phyloP scores from a whole-genome alignment of 495 filamentous ascomycete species.

The Xylaria nigripes region DNA sequence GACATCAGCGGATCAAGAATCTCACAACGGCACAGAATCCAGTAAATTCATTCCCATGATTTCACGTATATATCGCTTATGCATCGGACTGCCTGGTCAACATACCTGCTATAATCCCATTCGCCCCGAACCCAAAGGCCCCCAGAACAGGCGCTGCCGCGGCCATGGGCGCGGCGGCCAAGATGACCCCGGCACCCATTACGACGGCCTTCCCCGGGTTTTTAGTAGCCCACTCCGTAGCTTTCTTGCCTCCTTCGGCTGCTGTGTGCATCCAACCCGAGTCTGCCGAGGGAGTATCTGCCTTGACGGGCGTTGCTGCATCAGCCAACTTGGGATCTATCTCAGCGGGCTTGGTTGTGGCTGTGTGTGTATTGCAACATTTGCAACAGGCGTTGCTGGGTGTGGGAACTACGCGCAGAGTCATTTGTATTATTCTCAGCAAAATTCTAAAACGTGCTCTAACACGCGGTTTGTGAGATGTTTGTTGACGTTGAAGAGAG shows the following conservation, averaged over 20 bases:
- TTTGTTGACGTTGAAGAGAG: too few relatives aligned
- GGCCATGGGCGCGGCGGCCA: constrained; percentile 1
- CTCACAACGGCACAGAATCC: not conserved
- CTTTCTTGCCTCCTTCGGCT: not conserved
- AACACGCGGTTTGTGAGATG: too few relatives aligned
- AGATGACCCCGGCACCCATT: not conserved
- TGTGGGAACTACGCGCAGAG: too few relatives aligned
- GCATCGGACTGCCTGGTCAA: too few relatives aligned
- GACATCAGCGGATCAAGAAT: not conserved
- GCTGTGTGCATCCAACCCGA: not conserved
- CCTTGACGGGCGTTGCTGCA: not conserved
- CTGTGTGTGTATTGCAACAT: too few relatives aligned
- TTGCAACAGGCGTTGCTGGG: too few relatives aligned
- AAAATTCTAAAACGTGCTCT: too few relatives aligned
- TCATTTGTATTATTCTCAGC: too few relatives aligned
- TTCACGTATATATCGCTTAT: not conserved
- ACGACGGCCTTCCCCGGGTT: not conserved
- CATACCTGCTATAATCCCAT: constrained; percentile 1
- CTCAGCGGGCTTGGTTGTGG: too few relatives aligned
- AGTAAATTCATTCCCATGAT: not conserved
- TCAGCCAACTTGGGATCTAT: too few relatives aligned
- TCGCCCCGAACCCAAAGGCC: not conserved
- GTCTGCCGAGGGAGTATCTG: not conserved
- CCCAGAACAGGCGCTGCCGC: not conserved
- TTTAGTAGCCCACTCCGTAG: constrained; percentile 1